A percentile compares a stretch with the other conserved stretches of the same genome.
Evolutionary conservation across 1,139 yeast genomes (phyloP).

Genomic region (Torulaspora globosa): DNA sequence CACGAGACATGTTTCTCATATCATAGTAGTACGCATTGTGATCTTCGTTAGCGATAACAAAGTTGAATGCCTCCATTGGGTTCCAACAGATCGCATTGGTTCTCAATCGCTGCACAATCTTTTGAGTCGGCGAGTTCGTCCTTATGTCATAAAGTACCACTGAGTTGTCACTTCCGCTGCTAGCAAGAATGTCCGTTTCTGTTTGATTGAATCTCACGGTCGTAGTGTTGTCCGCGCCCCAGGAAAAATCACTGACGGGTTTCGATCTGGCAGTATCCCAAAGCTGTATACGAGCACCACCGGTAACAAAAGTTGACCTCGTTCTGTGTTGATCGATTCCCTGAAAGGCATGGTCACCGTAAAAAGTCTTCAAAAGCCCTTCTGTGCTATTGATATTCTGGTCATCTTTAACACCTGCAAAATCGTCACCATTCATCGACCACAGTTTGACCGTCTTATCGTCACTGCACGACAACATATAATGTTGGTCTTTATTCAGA

Average conservation of each 20-base stretch:
- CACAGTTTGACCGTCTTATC: conserved; percentile 88
- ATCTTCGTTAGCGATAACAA: conserved; percentile 91
- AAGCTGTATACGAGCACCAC: conserved; percentile 80
- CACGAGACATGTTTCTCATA: conserved; percentile 81
- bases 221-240: conserved; percentile 94
- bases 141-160: conserved; percentile 86
- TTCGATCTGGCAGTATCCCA: conserved; percentile 86
- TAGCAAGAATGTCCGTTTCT: conserved; percentile 83
- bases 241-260: conserved; percentile 71
- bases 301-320: conserved; percentile 78
- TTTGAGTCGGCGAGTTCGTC: conserved; percentile 90
- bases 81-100: conserved; percentile 92
- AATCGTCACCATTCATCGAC: conserved; percentile 47
- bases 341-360: conserved; percentile 81
- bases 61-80: conserved; percentile 95
- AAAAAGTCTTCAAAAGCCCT: conserved; percentile 68
- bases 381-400: conserved; percentile 25
- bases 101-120: conserved; percentile 74
- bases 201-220: conserved; percentile 84
- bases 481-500: conserved; percentile 50
- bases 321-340: conserved; percentile 82
- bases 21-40: conserved; percentile 94
- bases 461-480: conserved; percentile 78
- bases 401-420: conserved; percentile 38
- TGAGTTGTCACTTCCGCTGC: conserved; percentile 90